A percentile compares a stretch with the other conserved stretches of the same genome.
phyloP scores from a whole-genome alignment of 106 monocot species.

The Hemerocallis citrina region DNA sequence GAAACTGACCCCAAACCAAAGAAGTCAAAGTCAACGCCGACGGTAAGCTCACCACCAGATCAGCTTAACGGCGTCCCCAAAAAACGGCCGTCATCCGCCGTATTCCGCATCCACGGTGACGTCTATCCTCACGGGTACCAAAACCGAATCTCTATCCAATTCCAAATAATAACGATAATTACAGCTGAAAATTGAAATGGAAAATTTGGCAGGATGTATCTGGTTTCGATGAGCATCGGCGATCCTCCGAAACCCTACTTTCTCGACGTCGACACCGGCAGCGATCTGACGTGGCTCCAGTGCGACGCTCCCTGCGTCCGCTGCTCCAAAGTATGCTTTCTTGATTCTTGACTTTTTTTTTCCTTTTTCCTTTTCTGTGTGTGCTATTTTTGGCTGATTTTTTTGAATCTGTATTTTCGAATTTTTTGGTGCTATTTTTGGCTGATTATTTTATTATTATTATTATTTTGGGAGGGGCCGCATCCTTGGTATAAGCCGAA shows the following conservation, averaged over 20 bases:
- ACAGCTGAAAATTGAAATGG: no score
- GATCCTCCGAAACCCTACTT: slow-evolving; percentile 78
- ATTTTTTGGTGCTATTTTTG: neutral
- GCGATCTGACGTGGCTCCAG: slow-evolving; percentile 89
- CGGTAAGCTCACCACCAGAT: neutral
- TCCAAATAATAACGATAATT: no score
- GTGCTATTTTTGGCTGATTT: neutral
- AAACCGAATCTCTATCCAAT: no score
- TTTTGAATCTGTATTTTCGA: neutral
- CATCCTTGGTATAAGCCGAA: slow-evolving; percentile 58
- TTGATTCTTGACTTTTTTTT: neutral
- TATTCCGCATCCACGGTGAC: slow-evolving; percentile 71
- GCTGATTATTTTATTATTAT: no score
- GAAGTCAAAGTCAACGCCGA: slow-evolving; percentile 5
- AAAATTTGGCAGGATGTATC: slow-evolving; percentile 35
- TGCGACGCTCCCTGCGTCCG: slow-evolving; percentile 83
- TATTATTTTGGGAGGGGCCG: slow-evolving; percentile 53
- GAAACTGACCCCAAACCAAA: neutral
- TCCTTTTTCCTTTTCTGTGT: neutral
- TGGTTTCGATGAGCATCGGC: slow-evolving; percentile 50
- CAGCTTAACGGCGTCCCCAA: neutral
- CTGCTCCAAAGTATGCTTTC: slow-evolving; percentile 48
- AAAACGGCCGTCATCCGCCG: slow-evolving; percentile 32
- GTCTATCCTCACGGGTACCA: slow-evolving; percentile 82
- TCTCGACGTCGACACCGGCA: slow-evolving; percentile 81